Evolutionary conservation across 345 rosid genomes (phyloP), one percentile per base, ranked within the genome.

Genomic region (Ailanthus altissimus): DNA sequence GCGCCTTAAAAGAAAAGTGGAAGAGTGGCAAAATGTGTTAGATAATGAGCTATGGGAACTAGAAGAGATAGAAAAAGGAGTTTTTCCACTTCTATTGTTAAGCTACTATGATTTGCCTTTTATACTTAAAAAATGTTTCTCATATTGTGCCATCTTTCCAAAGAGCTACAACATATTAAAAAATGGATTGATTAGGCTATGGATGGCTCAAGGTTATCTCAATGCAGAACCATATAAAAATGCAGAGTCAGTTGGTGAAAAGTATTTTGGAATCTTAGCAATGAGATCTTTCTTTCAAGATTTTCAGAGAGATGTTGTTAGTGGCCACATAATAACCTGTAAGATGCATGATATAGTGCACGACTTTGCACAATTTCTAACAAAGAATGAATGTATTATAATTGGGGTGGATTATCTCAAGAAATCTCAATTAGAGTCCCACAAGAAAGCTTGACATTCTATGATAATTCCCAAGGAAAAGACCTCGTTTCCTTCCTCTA

Each of bases 281-380:
- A 38, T 57, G 50, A 36, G 65, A 21, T 72, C 51, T 1, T 66
- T 42, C 4, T 66, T 66, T 66, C 32, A 66, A 11, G 47, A 32
- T 2, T 40, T 53, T 21, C 2, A 43, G n/a, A 43, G n/a, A n/a
- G 16, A 66, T 5, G 4, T 4, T 5, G 51, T 18, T 1, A n/a
- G 40, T 0, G 8, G 20, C 2, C 51, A 4, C 2, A 42, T 59
- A 25, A 1, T 9, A 7, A 25, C 8, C 10, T 73, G 32, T 10
- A 73, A 73, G 67, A 73, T 73, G 66, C 66, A 73, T 45, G 40
- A 59, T 16, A 25, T 59, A 23, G 67, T 73, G 8, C 76, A 45
- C 26, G 43, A 58, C 49, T 50, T 47, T 25, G 72, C 42, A 4
- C 57, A 15, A 67, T 25, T 47, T 67, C 57, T 67, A 8, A 59